Base-by-base conservation (phyloP, 305 asterid species). In the Fraxinus floribunda region DNA sequence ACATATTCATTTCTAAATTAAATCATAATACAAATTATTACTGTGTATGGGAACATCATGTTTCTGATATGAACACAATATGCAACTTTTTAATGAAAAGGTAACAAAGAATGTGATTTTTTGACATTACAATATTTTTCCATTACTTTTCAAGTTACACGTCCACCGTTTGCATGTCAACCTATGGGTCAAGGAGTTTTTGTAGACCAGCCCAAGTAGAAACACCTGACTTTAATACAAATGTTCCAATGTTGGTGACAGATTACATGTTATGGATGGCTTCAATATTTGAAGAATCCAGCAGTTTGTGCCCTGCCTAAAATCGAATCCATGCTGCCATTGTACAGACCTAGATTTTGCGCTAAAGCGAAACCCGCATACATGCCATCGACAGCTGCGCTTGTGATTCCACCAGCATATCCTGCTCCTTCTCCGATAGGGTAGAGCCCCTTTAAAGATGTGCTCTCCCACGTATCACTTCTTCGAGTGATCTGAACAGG, bases 401-500 rank as follows among this genome's bases (percentile, higher is more conserved):
- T 93, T 81, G 95, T 94, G 71, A 94, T 96, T 32, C 99, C 99
- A 68, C 98, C 98, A 8, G 98, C 99, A 83, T 92, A 93, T 4
- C 99, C 97, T 0, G 98, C 98, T 8, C 98, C 98, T 90, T 96
- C 98, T 22, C 99, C 99, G 15, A 96, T 87, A 0, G 99, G 99
- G 83, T 94, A 94, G 9, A 96, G 94, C 89, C 98, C 99, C 81
- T 87, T 89, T 57, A 91, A 15, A 0, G 97, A 93, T 32, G 94
- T 93, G 88, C 98, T 90, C 90, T 94, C 98, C 81, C 91, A 91
- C 0, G 95, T 94, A 49, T 91, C 93, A 39, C 86, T 60, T 70
- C 86, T 88, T 35, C 98, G 92, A 4, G 90, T 89, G 68, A 96
- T 92, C 88, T 93, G 97, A 85, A 96, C 82, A 1, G 98, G 99